Base-by-base conservation (phyloP, 805 yeast species). In the Yarrowia phangngaensis region DNA sequence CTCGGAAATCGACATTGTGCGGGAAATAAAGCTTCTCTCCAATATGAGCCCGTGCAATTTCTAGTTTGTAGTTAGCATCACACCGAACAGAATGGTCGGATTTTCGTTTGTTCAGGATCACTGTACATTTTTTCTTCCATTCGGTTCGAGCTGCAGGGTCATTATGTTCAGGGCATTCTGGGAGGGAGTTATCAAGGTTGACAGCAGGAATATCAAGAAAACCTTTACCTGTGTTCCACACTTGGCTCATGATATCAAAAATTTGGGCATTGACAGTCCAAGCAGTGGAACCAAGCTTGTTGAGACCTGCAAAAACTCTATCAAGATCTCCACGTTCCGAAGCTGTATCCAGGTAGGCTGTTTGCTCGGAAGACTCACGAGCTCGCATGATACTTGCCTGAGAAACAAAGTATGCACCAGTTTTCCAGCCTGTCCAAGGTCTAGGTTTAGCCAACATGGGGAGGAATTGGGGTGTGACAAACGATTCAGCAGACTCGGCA, bases 371-470 rank as follows among this genome's bases (percentile, higher is more conserved):
- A 1, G 94, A 78, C 58, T 84, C 89, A 58, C 77, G 84, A 12
- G 86, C 76, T 62, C 97, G 75, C 57, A 92, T 76, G 29, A 92
- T 68, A 4, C 73, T 66, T 13, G 78, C 72, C 53, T 75, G 78
- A 11, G 83, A 71, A 59, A 79, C 80, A 52, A 76, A 70, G 59
- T 86, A 89, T 0, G 97, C 98, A 56, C 98, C 98, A 50, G 76
- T 75, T 59, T 81, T 79, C 75, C 81, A 80, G 8, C 78, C 68
- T 0, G 79, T 74, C 98, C 98, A 92, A 4, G 87, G 86, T 50
- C 79, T 70, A n/a, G 98, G 98, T 54, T 79, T 77, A 7, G 84
- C 82, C 40, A 92, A 70, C 98, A 92, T 92, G 7, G 98, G 98
- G 46, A 92, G 70, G 53, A 76, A 72, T 63, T 90, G 97, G 0